phyloP scores from a whole-genome alignment of 2,329 filamentous ascomycete species.

The Epichloe aotearoae region DNA sequence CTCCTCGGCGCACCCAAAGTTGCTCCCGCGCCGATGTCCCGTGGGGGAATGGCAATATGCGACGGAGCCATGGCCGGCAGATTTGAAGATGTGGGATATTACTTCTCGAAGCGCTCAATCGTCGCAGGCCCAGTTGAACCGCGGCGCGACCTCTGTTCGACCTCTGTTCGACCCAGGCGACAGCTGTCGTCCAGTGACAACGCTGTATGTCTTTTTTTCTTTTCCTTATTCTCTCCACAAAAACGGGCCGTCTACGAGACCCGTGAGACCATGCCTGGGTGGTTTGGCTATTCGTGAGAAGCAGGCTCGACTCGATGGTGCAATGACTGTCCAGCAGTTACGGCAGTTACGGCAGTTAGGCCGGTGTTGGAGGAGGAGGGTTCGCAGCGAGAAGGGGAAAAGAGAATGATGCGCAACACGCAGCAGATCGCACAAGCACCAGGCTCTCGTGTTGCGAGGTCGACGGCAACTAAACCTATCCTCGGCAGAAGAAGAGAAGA shows the following conservation, averaged over 20 bases:
- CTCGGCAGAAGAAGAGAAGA: background rate
- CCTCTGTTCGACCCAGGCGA: background rate
- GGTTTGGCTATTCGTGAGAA: background rate
- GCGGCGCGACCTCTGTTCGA: background rate
- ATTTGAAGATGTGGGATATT: background rate
- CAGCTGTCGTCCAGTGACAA: background rate
- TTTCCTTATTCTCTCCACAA: background rate
- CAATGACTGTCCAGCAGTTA: background rate
- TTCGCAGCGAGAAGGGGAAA: background rate
- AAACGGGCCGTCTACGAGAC: background rate
- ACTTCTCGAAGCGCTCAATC: background rate
- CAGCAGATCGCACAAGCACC: background rate
- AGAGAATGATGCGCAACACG: background rate
- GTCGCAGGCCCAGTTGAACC: background rate
- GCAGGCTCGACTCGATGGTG: constrained; percentile 4
- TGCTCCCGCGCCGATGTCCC: constrained; percentile 18
- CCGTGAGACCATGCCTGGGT: background rate
- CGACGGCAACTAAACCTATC: background rate
- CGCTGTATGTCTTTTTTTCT: background rate
- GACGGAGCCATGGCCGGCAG: constrained; percentile 33
- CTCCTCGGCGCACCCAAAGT: constrained; percentile 19
- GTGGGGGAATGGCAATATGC: constrained; percentile 33
- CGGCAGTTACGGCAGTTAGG: background rate
- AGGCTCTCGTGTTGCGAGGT: constrained; percentile 1
- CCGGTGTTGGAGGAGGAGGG: background rate